Evolutionary conservation across 495 filamentous ascomycete species (phyloP), one percentile per base, ranked within the genome.

Genomic region (Cercophora newfieldiana): DNA sequence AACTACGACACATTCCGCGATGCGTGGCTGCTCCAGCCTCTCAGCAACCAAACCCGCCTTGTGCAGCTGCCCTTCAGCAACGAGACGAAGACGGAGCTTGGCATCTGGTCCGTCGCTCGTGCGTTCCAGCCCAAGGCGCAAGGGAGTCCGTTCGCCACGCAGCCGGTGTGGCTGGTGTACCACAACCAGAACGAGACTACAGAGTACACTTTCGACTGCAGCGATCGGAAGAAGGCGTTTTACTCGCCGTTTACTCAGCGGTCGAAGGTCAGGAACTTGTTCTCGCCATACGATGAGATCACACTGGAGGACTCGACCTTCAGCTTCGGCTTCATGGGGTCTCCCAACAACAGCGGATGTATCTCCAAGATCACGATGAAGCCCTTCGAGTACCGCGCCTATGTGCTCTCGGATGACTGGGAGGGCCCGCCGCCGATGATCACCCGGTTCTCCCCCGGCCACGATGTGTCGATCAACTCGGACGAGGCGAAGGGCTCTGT

Each of bases 271-370:
- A 84, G 83, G 69, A 91, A 90, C 70, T 74, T 91, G 6, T 89
- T 90, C 72, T 88, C 84, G 64, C 89, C 89, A 1, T 86, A 86
- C 65, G 89, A 91, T 50, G 86, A 88, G 68, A 75, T 82, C 33
- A 81, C 75, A 4, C 72, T 91, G 8, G 64, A 48, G 3, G 24
- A 74, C 83, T 70, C 73, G 10, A 63, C 58, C 44, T 59, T 64
- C 50, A 59, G 30, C 10, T 18, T 63, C 3, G 68, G 68, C 16
- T 70, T 72, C 31, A 53, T 54, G 3, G 63, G 65, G 16, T 68
- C 64, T 12, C 50, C 56, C 5, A 47, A 63, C 10, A 33, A n/a
- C 12, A 87, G 85, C 65, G 88, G 87, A 8, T 90, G 88, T 69
- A 69, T 88, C 5, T 70, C 79, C 54, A 79, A 70, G 18, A 66